phyloP scores from a whole-genome alignment of 2,329 filamentous ascomycete species.

The Pyrenochaeta sp. region DNA sequence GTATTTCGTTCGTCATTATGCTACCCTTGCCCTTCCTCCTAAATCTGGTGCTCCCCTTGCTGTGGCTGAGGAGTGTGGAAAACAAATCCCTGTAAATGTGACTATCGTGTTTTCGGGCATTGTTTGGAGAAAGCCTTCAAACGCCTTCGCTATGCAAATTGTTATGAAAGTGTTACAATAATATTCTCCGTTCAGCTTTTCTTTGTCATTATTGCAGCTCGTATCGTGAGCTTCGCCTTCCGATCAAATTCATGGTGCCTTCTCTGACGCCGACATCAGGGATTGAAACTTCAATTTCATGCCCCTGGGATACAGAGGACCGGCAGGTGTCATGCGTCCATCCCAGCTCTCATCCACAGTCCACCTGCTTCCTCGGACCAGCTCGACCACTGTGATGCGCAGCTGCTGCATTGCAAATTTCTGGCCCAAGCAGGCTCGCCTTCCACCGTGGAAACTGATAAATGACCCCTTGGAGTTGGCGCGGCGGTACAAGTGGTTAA shows the following conservation, averaged over 20 bases:
- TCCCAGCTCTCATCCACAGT: constrained; percentile 34
- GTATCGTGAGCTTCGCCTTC: neutral
- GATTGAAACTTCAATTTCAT: constrained; percentile 30
- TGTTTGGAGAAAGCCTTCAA: no score
- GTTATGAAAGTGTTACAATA: no score
- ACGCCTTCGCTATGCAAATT: no score
- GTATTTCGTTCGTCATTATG: no score
- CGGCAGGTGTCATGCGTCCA: constrained; percentile 37
- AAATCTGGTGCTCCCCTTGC: no score
- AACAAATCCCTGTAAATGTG: no score
- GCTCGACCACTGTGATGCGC: constrained; percentile 43
- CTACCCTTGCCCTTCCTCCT: no score
- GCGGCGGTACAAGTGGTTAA: constrained; percentile 45
- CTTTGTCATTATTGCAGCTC: neutral
- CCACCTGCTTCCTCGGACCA: constrained; percentile 33
- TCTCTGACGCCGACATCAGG: neutral
- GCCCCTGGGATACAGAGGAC: constrained; percentile 25
- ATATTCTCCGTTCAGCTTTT: neutral
- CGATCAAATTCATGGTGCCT: neutral
- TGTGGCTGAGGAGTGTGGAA: no score
- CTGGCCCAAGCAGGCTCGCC: constrained; percentile 52
- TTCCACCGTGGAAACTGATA: constrained; percentile 54
- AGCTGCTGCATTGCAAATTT: constrained; percentile 51
- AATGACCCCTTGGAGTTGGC: constrained; percentile 49
- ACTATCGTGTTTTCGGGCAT: no score